Evolutionary conservation across 2,329 filamentous ascomycete species (phyloP).

Genomic region (Fusarium sororula): DNA sequence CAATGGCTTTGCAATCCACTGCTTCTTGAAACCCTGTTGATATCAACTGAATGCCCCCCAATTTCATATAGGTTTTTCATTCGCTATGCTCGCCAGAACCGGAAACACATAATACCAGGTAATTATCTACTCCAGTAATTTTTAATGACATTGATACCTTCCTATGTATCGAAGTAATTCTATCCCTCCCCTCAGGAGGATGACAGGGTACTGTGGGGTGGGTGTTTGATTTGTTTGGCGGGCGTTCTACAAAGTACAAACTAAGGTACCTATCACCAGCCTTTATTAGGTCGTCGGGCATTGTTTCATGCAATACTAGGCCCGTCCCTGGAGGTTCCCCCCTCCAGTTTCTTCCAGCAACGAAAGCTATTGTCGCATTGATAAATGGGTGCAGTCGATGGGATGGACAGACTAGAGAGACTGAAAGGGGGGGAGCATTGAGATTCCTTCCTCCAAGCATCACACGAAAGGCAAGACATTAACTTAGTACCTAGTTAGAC

Average conservation of each 20-base stretch:
- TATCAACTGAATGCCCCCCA: not conserved
- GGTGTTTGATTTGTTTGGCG: slow-evolving; percentile 6
- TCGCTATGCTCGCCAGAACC: slow-evolving; percentile 25
- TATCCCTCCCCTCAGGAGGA: not conserved
- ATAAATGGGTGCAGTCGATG: not conserved
- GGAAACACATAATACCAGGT: not conserved
- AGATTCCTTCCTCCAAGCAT: slow-evolving; percentile 15
- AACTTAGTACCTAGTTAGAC: not conserved
- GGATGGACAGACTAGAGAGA: not conserved
- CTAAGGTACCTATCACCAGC: slow-evolving; percentile 2
- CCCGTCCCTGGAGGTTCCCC: not conserved
- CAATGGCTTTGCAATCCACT: slow-evolving; percentile 12
- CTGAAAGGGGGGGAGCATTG: slow-evolving; percentile 4
- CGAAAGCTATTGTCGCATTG: slow-evolving; percentile 3
- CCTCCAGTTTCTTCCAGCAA: not conserved
- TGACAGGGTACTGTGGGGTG: not conserved
- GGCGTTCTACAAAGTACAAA: slow-evolving; percentile 9
- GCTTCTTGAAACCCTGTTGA: slow-evolving; percentile 19
- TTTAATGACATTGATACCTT: not conserved
- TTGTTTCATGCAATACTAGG: slow-evolving; percentile 7
- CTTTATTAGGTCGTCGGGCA: not conserved
- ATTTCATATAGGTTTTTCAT: not conserved
- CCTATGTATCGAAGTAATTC: not conserved
- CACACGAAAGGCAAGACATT: slow-evolving; percentile 2
- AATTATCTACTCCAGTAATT: slow-evolving; percentile 1